A percentile compares a stretch with the other conserved stretches of the same genome.
Evolutionary conservation across 495 filamentous ascomycete genomes (phyloP).

Genomic region (Annulohypoxylon nitens): DNA sequence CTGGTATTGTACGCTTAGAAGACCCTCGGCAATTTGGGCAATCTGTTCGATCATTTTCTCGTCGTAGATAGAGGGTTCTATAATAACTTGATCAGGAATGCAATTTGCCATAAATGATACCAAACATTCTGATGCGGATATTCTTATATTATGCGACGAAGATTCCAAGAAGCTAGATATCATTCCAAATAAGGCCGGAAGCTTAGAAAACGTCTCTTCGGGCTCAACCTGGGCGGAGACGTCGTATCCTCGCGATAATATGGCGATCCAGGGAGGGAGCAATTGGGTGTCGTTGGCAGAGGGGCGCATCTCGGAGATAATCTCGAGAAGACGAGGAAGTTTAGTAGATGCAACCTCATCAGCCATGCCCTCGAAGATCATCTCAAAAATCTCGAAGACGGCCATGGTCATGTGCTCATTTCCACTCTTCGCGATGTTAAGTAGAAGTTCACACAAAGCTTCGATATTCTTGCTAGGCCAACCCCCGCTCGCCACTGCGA

Average conservation of each 20-base stretch:
- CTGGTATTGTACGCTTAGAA: constrained; percentile 91
- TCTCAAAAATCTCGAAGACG: constrained; percentile 96
- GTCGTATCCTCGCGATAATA: constrained; percentile 92
- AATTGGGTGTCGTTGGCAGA: constrained; percentile 92
- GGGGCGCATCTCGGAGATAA: constrained; percentile 88
- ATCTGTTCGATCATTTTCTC: constrained; percentile 86
- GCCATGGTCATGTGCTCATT: constrained; percentile 96
- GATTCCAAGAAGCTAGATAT: constrained; percentile 85
- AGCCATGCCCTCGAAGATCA: constrained; percentile 91
- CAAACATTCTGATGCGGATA: constrained; percentile 93
- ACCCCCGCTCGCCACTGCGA: constrained; percentile 86
- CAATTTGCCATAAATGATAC: constrained; percentile 92
- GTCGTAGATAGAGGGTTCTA: constrained; percentile 89
- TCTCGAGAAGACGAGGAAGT: constrained; percentile 85
- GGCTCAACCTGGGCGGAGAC: constrained; percentile 87
- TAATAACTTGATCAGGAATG: constrained; percentile 79
- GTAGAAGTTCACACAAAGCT: constrained; percentile 85
- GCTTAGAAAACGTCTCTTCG: constrained; percentile 87
- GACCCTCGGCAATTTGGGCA: constrained; percentile 71
- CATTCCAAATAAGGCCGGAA: constrained; percentile 83
- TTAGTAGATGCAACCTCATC: constrained; percentile 88
- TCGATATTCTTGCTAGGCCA: constrained; percentile 99
- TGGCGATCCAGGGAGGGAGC: constrained; percentile 95
- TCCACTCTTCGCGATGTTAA: constrained; percentile 85
- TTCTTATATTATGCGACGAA: constrained; percentile 87